Percentiles rank a stretch among this genome's conserved stretches.
phyloP scores from a whole-genome alignment of 2,329 filamentous ascomycete species.

The Trichophyton schoenleinii region DNA sequence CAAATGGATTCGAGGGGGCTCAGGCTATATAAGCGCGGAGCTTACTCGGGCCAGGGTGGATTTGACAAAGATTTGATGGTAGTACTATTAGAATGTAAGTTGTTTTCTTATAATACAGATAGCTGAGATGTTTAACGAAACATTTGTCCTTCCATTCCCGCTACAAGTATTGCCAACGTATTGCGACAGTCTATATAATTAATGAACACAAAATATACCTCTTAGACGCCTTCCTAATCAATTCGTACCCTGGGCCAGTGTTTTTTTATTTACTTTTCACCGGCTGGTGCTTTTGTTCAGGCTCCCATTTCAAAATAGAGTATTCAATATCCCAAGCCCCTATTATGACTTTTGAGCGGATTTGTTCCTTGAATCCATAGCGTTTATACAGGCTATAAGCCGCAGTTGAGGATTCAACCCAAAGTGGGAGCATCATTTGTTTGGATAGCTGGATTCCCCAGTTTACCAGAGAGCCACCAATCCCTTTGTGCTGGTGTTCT shows the following conservation, averaged over 20 bases:
- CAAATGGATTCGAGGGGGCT: no score
- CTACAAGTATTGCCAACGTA: no score
- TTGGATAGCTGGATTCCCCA: conserved; percentile 13
- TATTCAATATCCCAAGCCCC: conserved; percentile 12
- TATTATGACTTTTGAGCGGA: conserved; percentile 5
- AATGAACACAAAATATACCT: background rate
- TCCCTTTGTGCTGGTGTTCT: conserved; percentile 11
- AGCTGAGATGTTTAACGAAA: no score
- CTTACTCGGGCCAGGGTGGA: background rate
- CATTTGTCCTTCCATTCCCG: no score
- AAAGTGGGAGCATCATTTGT: conserved; percentile 13
- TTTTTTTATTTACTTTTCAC: background rate
- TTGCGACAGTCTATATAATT: no score
- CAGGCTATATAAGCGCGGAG: background rate
- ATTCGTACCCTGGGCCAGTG: no score
- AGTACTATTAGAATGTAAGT: no score
- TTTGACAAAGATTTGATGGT: no score
- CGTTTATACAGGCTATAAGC: conserved; percentile 8
- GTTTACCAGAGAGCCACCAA: conserved; percentile 12
- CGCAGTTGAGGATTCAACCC: conserved; percentile 9
- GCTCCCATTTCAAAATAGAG: conserved; percentile 9
- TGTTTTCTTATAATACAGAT: no score
- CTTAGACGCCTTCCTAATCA: background rate
- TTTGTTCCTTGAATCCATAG: conserved; percentile 9
- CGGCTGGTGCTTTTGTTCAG: background rate